These are phyloP conservation scores for Cyberlindnera veronae DNA, from an alignment of 805 yeast genomes.

Conservation along the genomic window DNA sequence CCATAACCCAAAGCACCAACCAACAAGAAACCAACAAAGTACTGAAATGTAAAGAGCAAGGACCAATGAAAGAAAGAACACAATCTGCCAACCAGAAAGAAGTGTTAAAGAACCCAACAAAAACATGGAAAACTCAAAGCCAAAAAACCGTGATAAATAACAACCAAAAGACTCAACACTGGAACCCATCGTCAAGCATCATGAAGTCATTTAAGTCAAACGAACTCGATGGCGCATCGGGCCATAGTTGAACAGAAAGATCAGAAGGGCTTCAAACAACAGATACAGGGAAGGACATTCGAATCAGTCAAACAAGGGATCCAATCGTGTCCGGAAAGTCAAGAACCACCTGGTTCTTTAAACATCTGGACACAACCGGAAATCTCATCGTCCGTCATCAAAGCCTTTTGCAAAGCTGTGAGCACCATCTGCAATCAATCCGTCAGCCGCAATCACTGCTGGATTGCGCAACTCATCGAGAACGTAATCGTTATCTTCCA, in stretches of 20 bases:
- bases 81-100: background rate
- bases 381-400: background rate
- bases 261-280: background rate
- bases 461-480: conserved; percentile 45
- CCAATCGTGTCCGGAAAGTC: conserved; percentile 8
- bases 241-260: conserved; percentile 20
- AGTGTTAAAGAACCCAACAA: background rate
- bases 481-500: conserved; percentile 31
- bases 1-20: background rate
- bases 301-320: background rate
- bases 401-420: background rate
- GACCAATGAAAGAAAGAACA: background rate
- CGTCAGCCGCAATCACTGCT: conserved; percentile 37
- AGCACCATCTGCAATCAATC: conserved; percentile 2
- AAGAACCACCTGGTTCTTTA: conserved; percentile 5
- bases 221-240: conserved; percentile 32
- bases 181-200: conserved; percentile 23
- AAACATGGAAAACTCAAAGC: background rate
- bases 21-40: background rate
- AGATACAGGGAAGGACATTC: background rate
- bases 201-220: conserved; percentile 32
- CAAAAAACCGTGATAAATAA: background rate
- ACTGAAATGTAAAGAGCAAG: background rate
- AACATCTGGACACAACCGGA: conserved; percentile 9
- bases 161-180: conserved; percentile 9